Percentiles rank a stretch among this genome's conserved stretches.
Evolutionary conservation across 768 basidiomycete genomes (phyloP).

Genomic region (Royoungia palumana): DNA sequence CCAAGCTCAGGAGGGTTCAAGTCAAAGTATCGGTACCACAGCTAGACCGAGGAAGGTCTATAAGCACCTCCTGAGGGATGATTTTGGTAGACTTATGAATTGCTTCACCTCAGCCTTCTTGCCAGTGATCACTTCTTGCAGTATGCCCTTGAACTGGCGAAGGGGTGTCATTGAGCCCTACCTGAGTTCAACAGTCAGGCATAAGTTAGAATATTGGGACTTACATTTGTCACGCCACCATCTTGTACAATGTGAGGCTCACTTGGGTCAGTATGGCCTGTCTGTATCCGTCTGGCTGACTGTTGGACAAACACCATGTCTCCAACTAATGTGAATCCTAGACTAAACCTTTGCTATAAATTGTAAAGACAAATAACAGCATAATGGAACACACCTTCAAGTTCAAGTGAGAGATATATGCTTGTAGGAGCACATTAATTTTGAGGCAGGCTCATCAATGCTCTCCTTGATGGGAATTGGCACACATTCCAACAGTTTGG

Average conservation of each 20-base stretch:
- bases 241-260: slow-evolving; percentile 93
- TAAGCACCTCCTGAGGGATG: background rate
- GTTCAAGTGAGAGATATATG: slow-evolving; percentile 92
- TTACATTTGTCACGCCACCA: slow-evolving; percentile 78
- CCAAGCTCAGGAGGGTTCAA: slow-evolving; percentile 89
- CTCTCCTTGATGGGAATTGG: slow-evolving; percentile 96
- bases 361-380: background rate
- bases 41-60: background rate
- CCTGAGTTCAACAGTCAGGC: no score
- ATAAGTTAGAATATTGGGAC: slow-evolving; percentile 17
- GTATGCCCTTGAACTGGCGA: slow-evolving; percentile 89
- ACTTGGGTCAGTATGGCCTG: no score
- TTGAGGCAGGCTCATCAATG: slow-evolving; percentile 94
- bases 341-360: background rate
- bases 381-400: slow-evolving; percentile 56
- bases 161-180: no score
- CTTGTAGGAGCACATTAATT: slow-evolving; percentile 93
- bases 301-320: slow-evolving; percentile 98
- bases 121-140: slow-evolving; percentile 72
- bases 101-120: slow-evolving; percentile 95
- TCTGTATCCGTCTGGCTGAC: slow-evolving; percentile 94
- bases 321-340: slow-evolving; percentile 79
- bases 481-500: slow-evolving; percentile 87
- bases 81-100: slow-evolving; percentile 63
- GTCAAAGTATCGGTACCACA: slow-evolving; percentile 98